These are phyloP conservation scores for Spongispora temasekensis DNA, from an alignment of 1,284 basidiomycete species.

Conservation along the genomic window DNA sequence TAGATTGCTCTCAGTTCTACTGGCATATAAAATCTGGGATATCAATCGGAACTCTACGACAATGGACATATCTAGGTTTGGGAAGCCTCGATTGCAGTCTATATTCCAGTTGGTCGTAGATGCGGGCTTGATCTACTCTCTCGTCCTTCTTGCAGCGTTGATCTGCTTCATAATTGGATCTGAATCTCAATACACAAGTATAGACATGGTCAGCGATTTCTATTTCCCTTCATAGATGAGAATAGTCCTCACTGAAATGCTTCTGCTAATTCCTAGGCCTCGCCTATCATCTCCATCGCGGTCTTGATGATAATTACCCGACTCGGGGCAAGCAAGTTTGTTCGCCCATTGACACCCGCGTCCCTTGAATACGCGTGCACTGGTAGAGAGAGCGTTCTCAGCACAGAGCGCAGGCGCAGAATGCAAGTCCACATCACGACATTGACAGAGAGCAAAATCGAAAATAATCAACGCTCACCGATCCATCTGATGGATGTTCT, in stretches of 20 bases:
- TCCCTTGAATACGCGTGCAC: background rate
- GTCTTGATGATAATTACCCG: conserved; percentile 25
- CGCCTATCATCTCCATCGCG: conserved; percentile 24
- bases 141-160: background rate
- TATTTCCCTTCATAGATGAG: background rate
- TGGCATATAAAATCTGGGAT: background rate
- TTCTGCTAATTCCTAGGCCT: conserved; percentile 5
- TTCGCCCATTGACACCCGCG: background rate
- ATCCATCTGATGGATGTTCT: background rate
- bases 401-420: conserved; percentile 4
- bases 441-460: background rate
- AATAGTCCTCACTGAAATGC: background rate
- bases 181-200: conserved; percentile 15
- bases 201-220: conserved; percentile 19
- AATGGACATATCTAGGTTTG: no score
- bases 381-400: background rate
- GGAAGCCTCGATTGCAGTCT: background rate
- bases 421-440: conserved; percentile 6
- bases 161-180: conserved; percentile 8
- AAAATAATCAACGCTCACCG: background rate
- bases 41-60: background rate
- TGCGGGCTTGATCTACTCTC: background rate
- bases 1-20: background rate
- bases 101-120: background rate
- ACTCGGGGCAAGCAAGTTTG: conserved; percentile 10